Evolutionary conservation across 2,329 filamentous ascomycete genomes (phyloP), one percentile per base, ranked within the genome.

Genomic region (Microcyclospora pomicola): DNA sequence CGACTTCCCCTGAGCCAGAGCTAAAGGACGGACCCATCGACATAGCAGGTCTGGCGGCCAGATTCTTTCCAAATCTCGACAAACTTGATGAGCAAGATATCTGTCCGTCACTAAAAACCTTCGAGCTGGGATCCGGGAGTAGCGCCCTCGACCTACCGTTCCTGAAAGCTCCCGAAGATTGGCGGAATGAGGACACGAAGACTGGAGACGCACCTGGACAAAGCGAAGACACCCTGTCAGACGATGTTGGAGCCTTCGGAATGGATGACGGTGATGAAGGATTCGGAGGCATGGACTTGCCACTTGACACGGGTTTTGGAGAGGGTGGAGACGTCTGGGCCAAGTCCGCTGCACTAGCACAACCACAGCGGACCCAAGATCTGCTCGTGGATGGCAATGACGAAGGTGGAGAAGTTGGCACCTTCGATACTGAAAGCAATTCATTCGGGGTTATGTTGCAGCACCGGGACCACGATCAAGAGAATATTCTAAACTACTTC

Each of bases 311-410:
- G 39, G 83, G 82, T 10, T 98, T 98, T 55, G 91, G 91, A 16
- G 87, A 96, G 58, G 91, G 91, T 42, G 91, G 91, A 45, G 91
- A 98, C 59, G 84, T 81, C 1, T 98, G 91, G 88, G 91, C 88
- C 5, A 77, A 79, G 49, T 85, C 95, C 58, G 86, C 87, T 31
- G 87, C 83, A 9, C 65, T 88, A 14, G 82, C 88, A 51, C 84
- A 83, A 31, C 85, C 92, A 63, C 81, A 86, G 65, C 81, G 84
- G 36, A 76, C 88, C 15, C 84, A 85, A 50, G 73, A 77, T 49
- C 70, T 72, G 19, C 42, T 71, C 2, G 60, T 70, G 35, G 72
- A 63, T 29, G 72, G 71, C 24, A 64, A 69, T 14, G 62, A 61
- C 35, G 60, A 53, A 27, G 49, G 42, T 9, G 61, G 52, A 11